Percentiles rank a stretch among this genome's conserved stretches.
Evolutionary conservation across 179 eudicot genomes (phyloP).

Genomic region (Corrigiola litoralis): DNA sequence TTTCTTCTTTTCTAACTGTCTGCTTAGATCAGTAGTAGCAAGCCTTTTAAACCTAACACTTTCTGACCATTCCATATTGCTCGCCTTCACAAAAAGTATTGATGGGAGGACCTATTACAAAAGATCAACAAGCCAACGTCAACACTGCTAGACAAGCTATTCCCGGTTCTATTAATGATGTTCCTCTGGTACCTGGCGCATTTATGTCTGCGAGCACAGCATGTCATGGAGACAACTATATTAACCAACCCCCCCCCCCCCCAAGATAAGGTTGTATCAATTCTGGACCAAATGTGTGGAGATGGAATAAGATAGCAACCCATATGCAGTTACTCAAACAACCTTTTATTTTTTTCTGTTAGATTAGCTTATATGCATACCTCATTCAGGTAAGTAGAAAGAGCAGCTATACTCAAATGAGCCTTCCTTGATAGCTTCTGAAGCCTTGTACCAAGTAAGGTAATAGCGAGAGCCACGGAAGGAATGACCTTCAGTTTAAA

Average conservation of each 20-base stretch:
- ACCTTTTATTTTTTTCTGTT: too few relatives aligned
- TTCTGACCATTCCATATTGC: slow-evolving; percentile 76
- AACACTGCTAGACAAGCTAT: background rate
- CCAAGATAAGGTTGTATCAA: slow-evolving; percentile 1
- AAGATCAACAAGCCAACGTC: slow-evolving; percentile 9
- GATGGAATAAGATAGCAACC: background rate
- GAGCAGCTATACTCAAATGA: slow-evolving; percentile 66
- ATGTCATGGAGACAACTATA: too few relatives aligned
- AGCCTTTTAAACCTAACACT: slow-evolving; percentile 59
- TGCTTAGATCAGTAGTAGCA: slow-evolving; percentile 56
- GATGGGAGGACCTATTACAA: slow-evolving; percentile 74
- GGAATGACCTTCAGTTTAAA: slow-evolving; percentile 61
- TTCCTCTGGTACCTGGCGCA: too few relatives aligned
- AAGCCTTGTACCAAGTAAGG: slow-evolving; percentile 76
- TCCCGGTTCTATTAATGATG: background rate
- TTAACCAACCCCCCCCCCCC: too few relatives aligned
- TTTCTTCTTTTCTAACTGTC: slow-evolving; percentile 59
- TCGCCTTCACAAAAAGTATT: slow-evolving; percentile 85
- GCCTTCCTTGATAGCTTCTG: slow-evolving; percentile 69
- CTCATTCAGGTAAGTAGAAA: slow-evolving; percentile 93
- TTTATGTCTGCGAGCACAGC: too few relatives aligned
- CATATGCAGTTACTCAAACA: slow-evolving; percentile 7
- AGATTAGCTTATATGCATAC: too few relatives aligned
- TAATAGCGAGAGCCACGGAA: slow-evolving; percentile 51
- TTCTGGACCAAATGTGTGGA: too few relatives aligned